phyloP scores from a whole-genome alignment of 148 eudicot genomes.

The Arbutus unedo region DNA sequence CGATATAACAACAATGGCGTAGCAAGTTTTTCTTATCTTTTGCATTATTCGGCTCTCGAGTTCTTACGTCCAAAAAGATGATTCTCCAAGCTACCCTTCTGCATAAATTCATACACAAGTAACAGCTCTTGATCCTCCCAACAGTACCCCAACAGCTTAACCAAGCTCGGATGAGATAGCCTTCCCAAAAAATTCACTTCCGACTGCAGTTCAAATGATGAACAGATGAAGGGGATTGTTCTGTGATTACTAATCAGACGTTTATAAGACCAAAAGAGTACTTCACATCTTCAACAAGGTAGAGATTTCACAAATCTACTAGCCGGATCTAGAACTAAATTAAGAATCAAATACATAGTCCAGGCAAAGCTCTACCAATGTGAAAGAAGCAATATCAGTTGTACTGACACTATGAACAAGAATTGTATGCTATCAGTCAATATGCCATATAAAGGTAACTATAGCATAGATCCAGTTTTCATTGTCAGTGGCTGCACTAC shows the following conservation, averaged over 20 bases:
- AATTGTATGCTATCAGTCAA: neutral
- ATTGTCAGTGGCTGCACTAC: neutral
- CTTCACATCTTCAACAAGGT: too few relatives aligned
- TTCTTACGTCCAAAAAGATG: slow-evolving; percentile 61
- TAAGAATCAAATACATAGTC: neutral
- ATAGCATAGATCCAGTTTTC: neutral
- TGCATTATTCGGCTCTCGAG: neutral
- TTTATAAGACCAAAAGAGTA: neutral
- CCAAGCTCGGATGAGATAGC: slow-evolving; percentile 55
- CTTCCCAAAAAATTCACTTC: slow-evolving; percentile 61
- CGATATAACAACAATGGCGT: neutral
- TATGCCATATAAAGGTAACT: neutral
- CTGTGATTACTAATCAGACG: neutral
- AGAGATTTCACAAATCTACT: neutral
- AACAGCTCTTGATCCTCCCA: slow-evolving; percentile 54
- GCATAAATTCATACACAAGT: slow-evolving; percentile 60
- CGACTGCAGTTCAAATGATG: slow-evolving; percentile 37
- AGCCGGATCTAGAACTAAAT: neutral
- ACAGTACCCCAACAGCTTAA: slow-evolving; percentile 57
- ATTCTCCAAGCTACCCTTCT: slow-evolving; percentile 57
- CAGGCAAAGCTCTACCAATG: neutral
- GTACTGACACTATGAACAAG: too few relatives aligned
- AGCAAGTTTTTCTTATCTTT: neutral
- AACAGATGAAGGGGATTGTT: neutral
- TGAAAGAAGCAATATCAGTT: neutral